Evolutionary conservation across 192 early-diverging fungal species (phyloP).

Genomic region (Cetraspora pellucida): DNA sequence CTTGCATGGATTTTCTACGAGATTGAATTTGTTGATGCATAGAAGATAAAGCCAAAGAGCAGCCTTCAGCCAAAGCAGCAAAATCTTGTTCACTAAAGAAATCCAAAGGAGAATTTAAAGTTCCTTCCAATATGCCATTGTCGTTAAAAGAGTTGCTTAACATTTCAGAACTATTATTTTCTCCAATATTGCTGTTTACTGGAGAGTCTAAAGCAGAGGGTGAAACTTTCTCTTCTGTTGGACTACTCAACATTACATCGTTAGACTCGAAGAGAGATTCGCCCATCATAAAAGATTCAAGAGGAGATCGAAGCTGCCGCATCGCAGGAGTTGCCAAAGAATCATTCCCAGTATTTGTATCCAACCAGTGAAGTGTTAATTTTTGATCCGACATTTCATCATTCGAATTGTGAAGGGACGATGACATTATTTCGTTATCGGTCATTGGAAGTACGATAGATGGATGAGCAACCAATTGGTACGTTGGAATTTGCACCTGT

Average conservation of each 20-base stretch:
- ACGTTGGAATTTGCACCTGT: constrained; percentile 22
- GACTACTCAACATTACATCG: constrained; percentile 31
- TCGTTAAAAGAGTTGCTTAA: constrained; percentile 16
- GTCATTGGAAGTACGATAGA: constrained; percentile 1
- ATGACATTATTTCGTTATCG: constrained; percentile 27
- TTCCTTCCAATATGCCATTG: constrained; percentile 8
- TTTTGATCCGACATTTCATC: constrained; percentile 20
- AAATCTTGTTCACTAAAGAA: constrained; percentile 18
- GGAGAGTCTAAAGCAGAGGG: constrained; percentile 27
- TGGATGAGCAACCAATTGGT: not conserved
- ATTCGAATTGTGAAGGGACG: constrained; percentile 24
- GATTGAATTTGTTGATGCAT: not conserved
- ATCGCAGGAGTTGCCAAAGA: constrained; percentile 3
- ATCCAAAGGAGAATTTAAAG: constrained; percentile 22
- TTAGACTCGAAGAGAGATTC: constrained; percentile 7
- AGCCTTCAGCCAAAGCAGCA: constrained; percentile 5
- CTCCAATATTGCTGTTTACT: constrained; percentile 22
- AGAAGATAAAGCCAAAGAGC: constrained; percentile 2
- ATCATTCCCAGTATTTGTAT: not conserved
- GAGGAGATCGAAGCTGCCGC: constrained; percentile 4
- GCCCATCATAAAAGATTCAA: constrained; percentile 23
- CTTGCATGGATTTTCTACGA: constrained; percentile 12
- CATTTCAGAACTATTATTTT: constrained; percentile 15
- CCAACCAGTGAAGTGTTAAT: constrained; percentile 21
- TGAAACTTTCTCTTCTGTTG: constrained; percentile 17